Conservation (phyloP, 2,329 filamentous ascomycete species). For the Cercospora sesami region DNA sequence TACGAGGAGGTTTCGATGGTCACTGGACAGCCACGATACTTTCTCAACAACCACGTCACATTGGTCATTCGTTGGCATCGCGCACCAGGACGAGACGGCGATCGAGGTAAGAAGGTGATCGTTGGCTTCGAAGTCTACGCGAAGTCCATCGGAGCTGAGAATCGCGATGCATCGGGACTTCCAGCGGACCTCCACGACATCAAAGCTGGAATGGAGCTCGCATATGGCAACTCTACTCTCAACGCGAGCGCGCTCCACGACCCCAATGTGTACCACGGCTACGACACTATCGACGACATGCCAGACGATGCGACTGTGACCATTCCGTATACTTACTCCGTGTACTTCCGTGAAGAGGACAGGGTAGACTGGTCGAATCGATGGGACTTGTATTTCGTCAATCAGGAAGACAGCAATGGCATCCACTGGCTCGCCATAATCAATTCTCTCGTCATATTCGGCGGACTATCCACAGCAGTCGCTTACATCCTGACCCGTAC, state of each 20-base stretch:
- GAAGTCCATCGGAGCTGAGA: slow-evolving; percentile 70
- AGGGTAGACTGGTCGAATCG: slow-evolving; percentile 78
- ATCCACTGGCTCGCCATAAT: slow-evolving; percentile 88
- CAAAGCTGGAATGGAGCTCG: slow-evolving; percentile 67
- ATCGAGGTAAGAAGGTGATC: slow-evolving; percentile 72
- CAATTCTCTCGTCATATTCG: slow-evolving; percentile 82
- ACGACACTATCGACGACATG: slow-evolving; percentile 52
- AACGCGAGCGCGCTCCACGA: slow-evolving; percentile 50
- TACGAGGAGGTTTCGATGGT: slow-evolving; percentile 66
- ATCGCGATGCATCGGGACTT: slow-evolving; percentile 65
- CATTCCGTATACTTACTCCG: slow-evolving; percentile 84
- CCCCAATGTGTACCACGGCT: slow-evolving; percentile 57
- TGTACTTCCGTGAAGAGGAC: slow-evolving; percentile 83
- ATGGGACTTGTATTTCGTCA: slow-evolving; percentile 88
- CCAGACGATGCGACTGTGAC: slow-evolving; percentile 66
- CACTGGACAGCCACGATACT: slow-evolving; percentile 65
- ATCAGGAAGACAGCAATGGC: slow-evolving; percentile 76
- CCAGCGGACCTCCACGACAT: slow-evolving; percentile 65
- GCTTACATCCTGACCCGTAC: slow-evolving; percentile 79
- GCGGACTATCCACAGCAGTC: slow-evolving; percentile 73
- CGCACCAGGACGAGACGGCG: slow-evolving; percentile 67
- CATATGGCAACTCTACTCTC: slow-evolving; percentile 64
- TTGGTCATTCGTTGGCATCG: slow-evolving; percentile 76
- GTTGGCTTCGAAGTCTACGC: slow-evolving; percentile 89
- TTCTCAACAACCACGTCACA: slow-evolving; percentile 84